phyloP scores from a whole-genome alignment of 345 rosid species.

The Aquilaria malaccensis region DNA sequence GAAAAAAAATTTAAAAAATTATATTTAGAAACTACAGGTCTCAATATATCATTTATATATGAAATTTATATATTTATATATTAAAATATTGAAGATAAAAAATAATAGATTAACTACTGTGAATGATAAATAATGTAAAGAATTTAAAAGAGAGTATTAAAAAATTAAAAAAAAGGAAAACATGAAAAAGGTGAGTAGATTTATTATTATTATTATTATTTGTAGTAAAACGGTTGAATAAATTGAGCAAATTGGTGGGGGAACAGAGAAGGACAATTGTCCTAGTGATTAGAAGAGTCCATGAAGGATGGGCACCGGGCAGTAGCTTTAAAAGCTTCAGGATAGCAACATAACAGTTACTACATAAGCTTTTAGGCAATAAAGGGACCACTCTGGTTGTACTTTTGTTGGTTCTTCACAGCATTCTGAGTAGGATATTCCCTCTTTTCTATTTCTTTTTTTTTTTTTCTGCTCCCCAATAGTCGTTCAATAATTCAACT shows the following conservation, averaged over 20 bases:
- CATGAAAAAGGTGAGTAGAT: neutral
- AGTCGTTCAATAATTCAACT: too few relatives aligned
- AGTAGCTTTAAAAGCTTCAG: constrained; percentile 3
- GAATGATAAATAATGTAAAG: too few relatives aligned
- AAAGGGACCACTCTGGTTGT: constrained; percentile 22
- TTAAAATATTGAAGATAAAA: too few relatives aligned
- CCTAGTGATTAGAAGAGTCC: constrained; percentile 4
- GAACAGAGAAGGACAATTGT: constrained; percentile 1
- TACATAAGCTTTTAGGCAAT: constrained; percentile 13
- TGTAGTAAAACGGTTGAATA: constrained; percentile 1
- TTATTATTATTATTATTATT: neutral
- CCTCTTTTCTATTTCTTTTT: neutral
- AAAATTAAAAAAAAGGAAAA: neutral
- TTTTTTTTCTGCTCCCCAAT: neutral
- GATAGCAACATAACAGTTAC: neutral
- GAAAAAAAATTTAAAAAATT: too few relatives aligned
- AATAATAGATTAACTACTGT: too few relatives aligned
- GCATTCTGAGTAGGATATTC: constrained; percentile 20
- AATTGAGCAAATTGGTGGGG: neutral
- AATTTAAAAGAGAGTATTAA: too few relatives aligned
- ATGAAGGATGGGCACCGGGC: constrained; percentile 14
- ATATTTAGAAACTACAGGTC: too few relatives aligned
- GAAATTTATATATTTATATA: too few relatives aligned
- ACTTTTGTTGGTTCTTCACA: constrained; percentile 15
- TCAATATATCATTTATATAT: too few relatives aligned